Evolutionary conservation across 306 rosid genomes (phyloP), one percentile per base, ranked within the genome.

Genomic region (Trifolium subterraneum): DNA sequence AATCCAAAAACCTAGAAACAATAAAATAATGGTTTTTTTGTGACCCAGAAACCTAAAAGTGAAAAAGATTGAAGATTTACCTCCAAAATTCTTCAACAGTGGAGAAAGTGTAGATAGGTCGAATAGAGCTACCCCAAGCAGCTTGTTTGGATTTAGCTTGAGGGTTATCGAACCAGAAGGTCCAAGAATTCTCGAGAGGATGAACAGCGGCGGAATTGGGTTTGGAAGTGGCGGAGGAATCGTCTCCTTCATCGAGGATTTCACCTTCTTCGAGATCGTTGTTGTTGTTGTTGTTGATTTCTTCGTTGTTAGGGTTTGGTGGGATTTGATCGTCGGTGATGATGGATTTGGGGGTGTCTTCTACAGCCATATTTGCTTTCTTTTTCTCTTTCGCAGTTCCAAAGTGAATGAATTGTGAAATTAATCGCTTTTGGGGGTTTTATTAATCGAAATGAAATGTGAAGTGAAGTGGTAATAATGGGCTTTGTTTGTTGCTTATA

Each of bases 151-250:
- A 5, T 79, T 84, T 95, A 7, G 87, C 86, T 0, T 78, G 5
- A n/a, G 90, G 90, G 45, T 64, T 92, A 74, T 92, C 97, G 75
- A 95, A 95, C 99, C 98, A 92, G 86, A 95, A 95, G 41, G 99
- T 95, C 98, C 98, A 95, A 0, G 96, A 85, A 65, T 90, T 75
- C 88, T 95, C 98, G 16, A 95, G 88, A 9, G 88, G 90, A 6
- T 64, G 84, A 13, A 65, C 77, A 15, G 72, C 25, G 64, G 52
- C 44, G 23, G 81, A 70, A 33, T 78, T 71, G 41, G 90, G 72
- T 72, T 82, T 87, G 61, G 90, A 87, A 2, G 88, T 72, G 56
- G 75, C 81, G 35, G 86, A 61, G 52, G 60, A n/a, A 8, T 79
- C 92, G 1, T 82, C 91, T 29, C 33, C 33, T 4, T 73, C 95